Evolutionary conservation across 306 rosid genomes (phyloP).

Genomic region (Quercus cerris): DNA sequence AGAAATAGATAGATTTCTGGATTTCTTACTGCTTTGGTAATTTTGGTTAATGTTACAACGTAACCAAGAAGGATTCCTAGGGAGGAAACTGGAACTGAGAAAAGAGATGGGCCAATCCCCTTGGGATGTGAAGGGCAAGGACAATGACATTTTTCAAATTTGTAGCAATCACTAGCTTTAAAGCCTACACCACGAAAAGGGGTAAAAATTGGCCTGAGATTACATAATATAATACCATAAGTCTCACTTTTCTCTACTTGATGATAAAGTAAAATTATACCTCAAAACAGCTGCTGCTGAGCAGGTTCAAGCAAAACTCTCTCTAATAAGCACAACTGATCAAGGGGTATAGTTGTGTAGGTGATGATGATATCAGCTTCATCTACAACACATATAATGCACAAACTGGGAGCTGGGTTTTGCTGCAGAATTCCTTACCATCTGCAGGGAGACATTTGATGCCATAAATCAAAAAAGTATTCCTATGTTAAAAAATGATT

Average conservation of each 20-base stretch:
- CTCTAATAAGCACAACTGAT: neutral
- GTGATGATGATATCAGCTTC: neutral
- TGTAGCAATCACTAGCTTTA: neutral
- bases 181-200: neutral
- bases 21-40: conserved; percentile 5
- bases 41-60: conserved; percentile 21
- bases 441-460: neutral
- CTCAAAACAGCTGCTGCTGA: neutral
- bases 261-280: neutral
- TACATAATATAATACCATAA: neutral
- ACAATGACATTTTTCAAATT: conserved; percentile 31
- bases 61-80: conserved; percentile 25
- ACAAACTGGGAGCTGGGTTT: neutral
- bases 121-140: conserved; percentile 37
- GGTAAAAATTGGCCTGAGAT: neutral
- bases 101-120: conserved; percentile 27
- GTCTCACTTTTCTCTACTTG: neutral
- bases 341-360: neutral
- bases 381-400: neutral
- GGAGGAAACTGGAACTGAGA: conserved; percentile 38
- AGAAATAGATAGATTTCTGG: conserved; percentile 18
- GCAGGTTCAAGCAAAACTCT: neutral
- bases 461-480: neutral
- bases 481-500: neutral
- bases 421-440: neutral